A percentile compares a stretch with the other conserved stretches of the same genome.
phyloP scores from a whole-genome alignment of 1,284 basidiomycete genomes.

The Ganoderma leucocontextum region DNA sequence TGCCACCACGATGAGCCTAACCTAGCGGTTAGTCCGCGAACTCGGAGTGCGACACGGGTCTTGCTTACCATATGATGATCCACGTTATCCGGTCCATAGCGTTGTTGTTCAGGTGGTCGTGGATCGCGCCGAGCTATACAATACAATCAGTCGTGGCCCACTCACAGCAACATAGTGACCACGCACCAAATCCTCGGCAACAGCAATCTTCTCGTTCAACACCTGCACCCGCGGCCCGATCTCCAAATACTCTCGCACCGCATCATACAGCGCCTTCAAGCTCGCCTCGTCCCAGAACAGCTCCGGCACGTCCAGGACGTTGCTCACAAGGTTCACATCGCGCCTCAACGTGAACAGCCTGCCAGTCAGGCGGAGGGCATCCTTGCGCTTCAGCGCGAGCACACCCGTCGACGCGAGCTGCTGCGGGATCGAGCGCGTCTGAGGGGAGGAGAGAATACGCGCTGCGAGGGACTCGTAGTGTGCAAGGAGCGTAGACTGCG shows the following conservation, averaged over 20 bases:
- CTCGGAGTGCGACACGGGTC: background rate
- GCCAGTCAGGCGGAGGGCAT: slow-evolving; percentile 88
- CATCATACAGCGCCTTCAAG: slow-evolving; percentile 89
- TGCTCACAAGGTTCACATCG: slow-evolving; percentile 92
- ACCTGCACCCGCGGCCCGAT: slow-evolving; percentile 87
- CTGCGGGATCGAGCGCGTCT: slow-evolving; percentile 82
- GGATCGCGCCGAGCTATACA: slow-evolving; percentile 89
- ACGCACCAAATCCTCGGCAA: slow-evolving; percentile 88
- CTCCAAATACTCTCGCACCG: slow-evolving; percentile 95
- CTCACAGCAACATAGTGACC: background rate
- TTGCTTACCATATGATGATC: slow-evolving; percentile 88
- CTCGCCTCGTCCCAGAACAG: slow-evolving; percentile 96
- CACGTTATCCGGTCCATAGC: slow-evolving; percentile 95
- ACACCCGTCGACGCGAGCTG: slow-evolving; percentile 86
- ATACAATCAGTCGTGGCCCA: background rate
- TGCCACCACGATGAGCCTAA: slow-evolving; percentile 87
- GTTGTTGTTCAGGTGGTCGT: slow-evolving; percentile 91
- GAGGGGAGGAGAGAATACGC: slow-evolving; percentile 81
- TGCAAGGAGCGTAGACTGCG: slow-evolving; percentile 92
- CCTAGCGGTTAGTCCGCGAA: slow-evolving; percentile 4
- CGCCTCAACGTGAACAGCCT: slow-evolving; percentile 88
- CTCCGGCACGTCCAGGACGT: slow-evolving; percentile 95
- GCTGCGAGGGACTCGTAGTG: slow-evolving; percentile 89
- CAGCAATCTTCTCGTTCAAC: slow-evolving; percentile 88
- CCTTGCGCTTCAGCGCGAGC: slow-evolving; percentile 79